Evolutionary conservation across 805 yeast species (phyloP), one percentile per base, ranked within the genome.

Genomic region (Debaryomyces prosopidis): DNA sequence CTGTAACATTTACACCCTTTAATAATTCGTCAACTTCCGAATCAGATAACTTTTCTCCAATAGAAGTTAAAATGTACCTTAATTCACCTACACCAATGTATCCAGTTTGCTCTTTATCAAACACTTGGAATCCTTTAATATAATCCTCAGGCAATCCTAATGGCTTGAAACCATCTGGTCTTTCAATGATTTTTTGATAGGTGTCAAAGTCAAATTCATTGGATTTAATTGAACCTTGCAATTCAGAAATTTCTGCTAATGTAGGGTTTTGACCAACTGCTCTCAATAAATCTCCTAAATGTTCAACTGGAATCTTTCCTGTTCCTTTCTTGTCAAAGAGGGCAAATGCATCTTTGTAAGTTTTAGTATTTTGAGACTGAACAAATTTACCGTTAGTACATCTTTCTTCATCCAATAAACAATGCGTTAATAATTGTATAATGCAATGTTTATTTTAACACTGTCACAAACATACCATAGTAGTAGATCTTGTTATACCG

Each of bases 191-290:
- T 64, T 80, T 79, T 47, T 84, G 81, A 68, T 87, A 89, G 12
- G 89, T 81, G 47, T 84, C 91, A 54, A 84, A 89, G 59, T 85
- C 89, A 53, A 89, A 73, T 50, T 78, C 84, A 44, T 60, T 60
- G 47, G 71, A 83, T 23, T 80, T 71, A 46, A 73, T 63, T 2
- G 68, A 58, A 40, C 58, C 55, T 57, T 73, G 76, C 50, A 73
- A 70, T 46, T 71, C 76, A n/a, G 72, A 52, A 51, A 90, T 87
- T 69, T 90, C 96, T 17, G 91, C 87, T 59, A 89, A 79, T 3
- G 99, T 91, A 52, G 99, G 99, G 74, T 94, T 94, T 75, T 92
- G 98, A 33, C 99, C 99, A 49, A 94, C 91, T 1, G 99, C 97
- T 65, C 99, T 82, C 49, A 94, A 79, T 56, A 94, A 79, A 62